Conservation (phyloP, 2,329 filamentous ascomycete species). For the Magnaporthiopsis incrustans region DNA sequence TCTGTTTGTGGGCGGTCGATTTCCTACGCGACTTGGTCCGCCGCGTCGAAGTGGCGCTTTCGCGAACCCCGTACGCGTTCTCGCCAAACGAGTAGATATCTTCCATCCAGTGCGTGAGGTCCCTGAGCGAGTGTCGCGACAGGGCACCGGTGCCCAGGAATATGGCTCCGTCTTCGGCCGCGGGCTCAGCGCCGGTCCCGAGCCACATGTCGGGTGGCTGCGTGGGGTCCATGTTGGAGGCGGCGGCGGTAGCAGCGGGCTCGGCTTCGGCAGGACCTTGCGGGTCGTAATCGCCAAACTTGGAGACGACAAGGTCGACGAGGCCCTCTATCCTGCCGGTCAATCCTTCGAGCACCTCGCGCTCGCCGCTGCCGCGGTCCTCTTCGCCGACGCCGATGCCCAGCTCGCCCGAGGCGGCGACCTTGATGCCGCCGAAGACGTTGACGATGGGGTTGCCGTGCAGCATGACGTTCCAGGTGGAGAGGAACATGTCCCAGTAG, state of each 20-base stretch:
- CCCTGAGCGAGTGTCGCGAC: constrained; percentile 60
- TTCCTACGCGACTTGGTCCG: constrained; percentile 34
- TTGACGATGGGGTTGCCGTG: constrained; percentile 80
- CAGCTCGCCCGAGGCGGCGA: constrained; percentile 83
- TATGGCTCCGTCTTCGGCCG: constrained; percentile 71
- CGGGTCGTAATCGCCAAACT: constrained; percentile 53
- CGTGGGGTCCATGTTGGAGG: constrained; percentile 12
- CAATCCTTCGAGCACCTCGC: constrained; percentile 88
- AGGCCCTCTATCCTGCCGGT: constrained; percentile 72
- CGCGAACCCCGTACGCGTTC: constrained; percentile 74
- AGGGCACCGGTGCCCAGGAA: constrained; percentile 76
- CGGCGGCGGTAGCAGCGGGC: not conserved
- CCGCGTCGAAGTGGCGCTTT: constrained; percentile 64
- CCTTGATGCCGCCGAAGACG: constrained; percentile 75
- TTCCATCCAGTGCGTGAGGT: constrained; percentile 80
- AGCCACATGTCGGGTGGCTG: constrained; percentile 53
- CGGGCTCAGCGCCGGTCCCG: constrained; percentile 59
- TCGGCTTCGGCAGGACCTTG: not conserved
- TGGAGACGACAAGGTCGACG: constrained; percentile 78
- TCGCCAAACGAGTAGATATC: constrained; percentile 79
- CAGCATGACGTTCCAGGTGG: constrained; percentile 81
- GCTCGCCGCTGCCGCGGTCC: constrained; percentile 85
- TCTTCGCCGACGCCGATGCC: constrained; percentile 94
- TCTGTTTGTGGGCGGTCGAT: not conserved
- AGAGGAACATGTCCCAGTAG: constrained; percentile 68